Evolutionary conservation across 2,329 filamentous ascomycete genomes (phyloP).

Genomic region (Trichophyton schoenleinii): DNA sequence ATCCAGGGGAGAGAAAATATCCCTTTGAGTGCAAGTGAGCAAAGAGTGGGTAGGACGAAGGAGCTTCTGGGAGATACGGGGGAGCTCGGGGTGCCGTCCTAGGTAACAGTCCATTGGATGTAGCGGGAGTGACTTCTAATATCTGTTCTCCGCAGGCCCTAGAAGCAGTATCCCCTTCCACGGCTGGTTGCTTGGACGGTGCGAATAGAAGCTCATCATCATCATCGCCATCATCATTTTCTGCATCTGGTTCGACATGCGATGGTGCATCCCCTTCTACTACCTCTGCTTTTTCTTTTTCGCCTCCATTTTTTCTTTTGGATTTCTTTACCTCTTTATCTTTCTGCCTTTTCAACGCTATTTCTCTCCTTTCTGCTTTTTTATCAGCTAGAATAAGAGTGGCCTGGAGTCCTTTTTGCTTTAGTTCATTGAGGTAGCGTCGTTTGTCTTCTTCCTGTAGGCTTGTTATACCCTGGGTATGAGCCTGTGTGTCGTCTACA

Average conservation of each 20-base stretch:
- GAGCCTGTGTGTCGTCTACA: constrained; percentile 63
- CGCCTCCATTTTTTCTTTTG: not conserved
- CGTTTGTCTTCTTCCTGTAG: constrained; percentile 46
- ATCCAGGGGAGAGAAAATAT: constrained; percentile 80
- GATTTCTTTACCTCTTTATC: constrained; percentile 20
- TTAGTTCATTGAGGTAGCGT: constrained; percentile 47
- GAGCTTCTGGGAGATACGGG: constrained; percentile 25
- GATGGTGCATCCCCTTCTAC: constrained; percentile 7
- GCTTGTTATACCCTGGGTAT: constrained; percentile 51
- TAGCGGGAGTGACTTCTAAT: constrained; percentile 36
- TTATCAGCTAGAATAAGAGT: constrained; percentile 35
- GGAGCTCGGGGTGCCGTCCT: constrained; percentile 18
- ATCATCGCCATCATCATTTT: not conserved
- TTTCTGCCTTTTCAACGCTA: constrained; percentile 38
- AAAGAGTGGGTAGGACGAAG: constrained; percentile 59
- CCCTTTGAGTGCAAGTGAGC: constrained; percentile 63
- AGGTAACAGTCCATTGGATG: constrained; percentile 36
- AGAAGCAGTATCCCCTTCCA: constrained; percentile 1
- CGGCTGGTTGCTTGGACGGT: constrained; percentile 1
- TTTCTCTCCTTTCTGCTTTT: constrained; percentile 40
- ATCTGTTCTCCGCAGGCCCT: constrained; percentile 2
- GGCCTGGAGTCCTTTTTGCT: constrained; percentile 42
- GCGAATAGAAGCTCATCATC: not conserved
- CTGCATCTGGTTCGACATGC: constrained; percentile 8
- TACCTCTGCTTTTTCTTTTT: not conserved